Evolutionary conservation across 306 rosid genomes (phyloP), one percentile per base, ranked within the genome.

Genomic region (Erythrophleum fordii): DNA sequence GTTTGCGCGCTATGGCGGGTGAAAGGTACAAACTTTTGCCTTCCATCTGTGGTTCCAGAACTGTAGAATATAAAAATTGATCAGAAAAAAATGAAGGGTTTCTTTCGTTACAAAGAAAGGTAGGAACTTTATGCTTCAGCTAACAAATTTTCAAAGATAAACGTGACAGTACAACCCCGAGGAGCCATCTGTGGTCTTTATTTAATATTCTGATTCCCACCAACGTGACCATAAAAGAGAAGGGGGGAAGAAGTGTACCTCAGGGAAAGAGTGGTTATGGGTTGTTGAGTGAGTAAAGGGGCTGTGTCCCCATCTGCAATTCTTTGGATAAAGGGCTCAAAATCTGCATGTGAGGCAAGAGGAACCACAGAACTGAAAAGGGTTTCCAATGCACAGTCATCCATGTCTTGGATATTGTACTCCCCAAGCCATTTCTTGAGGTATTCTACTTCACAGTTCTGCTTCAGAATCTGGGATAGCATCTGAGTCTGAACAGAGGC

Each of bases 11-110:
- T 92, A 16, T 90, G 92, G 34, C 29, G 65, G 3, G 93, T 92
- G 75, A 92, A 92, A 5, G 94, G 97, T 35, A 90, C 87, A 29
- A 68, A 92, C 83, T 92, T 92, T 31, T 90, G 97, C 76, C 88
- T 86, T 48, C 97, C 97, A 6, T 92, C 97, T 0, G 97, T 92
- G 46, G 97, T 92, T 83, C 97, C 97, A 17, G 97, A 92, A 81
- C 97, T 92, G 73, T 46, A 79, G 41, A 49, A 66, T 8, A 64
- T 8, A 59, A 11, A 13, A 25, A 59, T 58, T 13, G 34, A 58
- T 25, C 34, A 59, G 14, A 4, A 17, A 9, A 22, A 20, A 22
- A 64, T 64, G 25, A 23, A 64, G 69, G 45, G 45, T 34, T 34
- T 28, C 5, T 70, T 46, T 34, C 80, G 35, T 42, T 26, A 13